phyloP scores from a whole-genome alignment of 495 filamentous ascomycete genomes.

The Darksidea phi region DNA sequence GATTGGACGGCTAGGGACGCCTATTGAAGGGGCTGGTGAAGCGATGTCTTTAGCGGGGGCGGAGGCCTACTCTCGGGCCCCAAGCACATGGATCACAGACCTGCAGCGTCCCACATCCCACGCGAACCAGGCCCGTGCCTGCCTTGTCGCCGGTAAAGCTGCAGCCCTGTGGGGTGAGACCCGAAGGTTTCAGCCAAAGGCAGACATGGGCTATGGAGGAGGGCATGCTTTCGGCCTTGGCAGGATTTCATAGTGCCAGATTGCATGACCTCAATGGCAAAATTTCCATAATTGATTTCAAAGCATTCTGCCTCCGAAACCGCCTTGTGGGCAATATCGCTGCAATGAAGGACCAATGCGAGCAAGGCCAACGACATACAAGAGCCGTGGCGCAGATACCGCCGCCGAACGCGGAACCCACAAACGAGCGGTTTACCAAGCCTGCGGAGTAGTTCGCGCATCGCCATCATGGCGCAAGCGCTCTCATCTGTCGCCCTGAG shows the following conservation, averaged over 20 bases:
- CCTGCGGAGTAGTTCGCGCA: background rate
- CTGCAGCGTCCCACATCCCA: too few relatives aligned
- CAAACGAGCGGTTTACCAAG: background rate
- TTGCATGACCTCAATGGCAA: background rate
- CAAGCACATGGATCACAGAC: background rate
- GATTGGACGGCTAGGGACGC: slow-evolving; percentile 53
- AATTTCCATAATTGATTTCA: background rate
- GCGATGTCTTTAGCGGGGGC: background rate
- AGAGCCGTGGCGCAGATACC: too few relatives aligned
- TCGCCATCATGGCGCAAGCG: too few relatives aligned
- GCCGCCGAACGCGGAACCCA: background rate
- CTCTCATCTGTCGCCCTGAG: too few relatives aligned
- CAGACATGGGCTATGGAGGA: too few relatives aligned
- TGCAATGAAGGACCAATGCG: background rate
- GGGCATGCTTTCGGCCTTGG: too few relatives aligned
- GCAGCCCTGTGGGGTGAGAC: background rate
- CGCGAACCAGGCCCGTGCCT: background rate
- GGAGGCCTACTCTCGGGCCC: background rate
- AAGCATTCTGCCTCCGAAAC: background rate
- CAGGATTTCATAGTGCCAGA: too few relatives aligned
- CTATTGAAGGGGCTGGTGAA: slow-evolving; percentile 6
- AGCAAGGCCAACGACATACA: too few relatives aligned
- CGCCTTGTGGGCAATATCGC: background rate
- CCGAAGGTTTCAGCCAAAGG: too few relatives aligned
- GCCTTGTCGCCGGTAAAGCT: background rate